These are phyloP conservation scores for Kentomonas sorsogonicus DNA, from an alignment of 208 protist genomes.

Conservation along the genomic window DNA sequence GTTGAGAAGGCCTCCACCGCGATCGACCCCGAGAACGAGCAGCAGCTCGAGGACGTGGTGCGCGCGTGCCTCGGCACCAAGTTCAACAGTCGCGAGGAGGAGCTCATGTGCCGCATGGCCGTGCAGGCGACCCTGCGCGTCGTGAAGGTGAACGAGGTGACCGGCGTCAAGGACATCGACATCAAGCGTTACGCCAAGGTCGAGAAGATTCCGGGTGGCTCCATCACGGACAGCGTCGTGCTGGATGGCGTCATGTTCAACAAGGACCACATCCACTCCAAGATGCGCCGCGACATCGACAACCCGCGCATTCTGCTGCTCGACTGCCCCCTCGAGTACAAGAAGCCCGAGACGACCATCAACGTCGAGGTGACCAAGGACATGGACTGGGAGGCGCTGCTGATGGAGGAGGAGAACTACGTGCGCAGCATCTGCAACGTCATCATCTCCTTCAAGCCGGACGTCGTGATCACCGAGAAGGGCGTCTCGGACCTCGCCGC, in stretches of 20 bases:
- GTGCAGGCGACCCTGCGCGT: slow-evolving; percentile 98
- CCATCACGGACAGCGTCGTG: slow-evolving; percentile 97
- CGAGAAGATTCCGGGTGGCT: slow-evolving; percentile 99
- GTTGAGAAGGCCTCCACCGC: slow-evolving; percentile 90
- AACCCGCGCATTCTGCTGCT: slow-evolving; percentile 98
- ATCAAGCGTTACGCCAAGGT: slow-evolving; percentile 99
- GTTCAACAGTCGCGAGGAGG: slow-evolving; percentile 95
- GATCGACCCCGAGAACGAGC: slow-evolving; percentile 93
- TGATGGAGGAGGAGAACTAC: slow-evolving; percentile 99
- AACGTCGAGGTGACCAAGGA: slow-evolving; percentile 97
- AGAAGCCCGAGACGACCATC: slow-evolving; percentile 99
- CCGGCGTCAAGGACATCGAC: slow-evolving; percentile 96
- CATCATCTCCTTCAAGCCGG: slow-evolving; percentile 98
- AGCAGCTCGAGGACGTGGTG: slow-evolving; percentile 90
- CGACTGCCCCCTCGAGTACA: slow-evolving; percentile 99
- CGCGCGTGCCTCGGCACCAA: slow-evolving; percentile 98
- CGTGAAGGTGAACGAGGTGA: slow-evolving; percentile 65
- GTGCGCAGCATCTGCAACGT: slow-evolving; percentile 95
- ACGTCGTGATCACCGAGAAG: slow-evolving; percentile 99
- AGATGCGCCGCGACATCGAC: slow-evolving; percentile 98
- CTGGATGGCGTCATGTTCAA: slow-evolving; percentile 99
- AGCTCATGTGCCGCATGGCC: slow-evolving; percentile 97
- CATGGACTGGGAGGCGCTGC: slow-evolving; percentile 95
- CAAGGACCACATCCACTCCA: slow-evolving; percentile 99
- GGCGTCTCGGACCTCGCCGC: slow-evolving; percentile 98